Evolutionary conservation across 805 yeast genomes (phyloP).

Genomic region (Candida yuanshanica): DNA sequence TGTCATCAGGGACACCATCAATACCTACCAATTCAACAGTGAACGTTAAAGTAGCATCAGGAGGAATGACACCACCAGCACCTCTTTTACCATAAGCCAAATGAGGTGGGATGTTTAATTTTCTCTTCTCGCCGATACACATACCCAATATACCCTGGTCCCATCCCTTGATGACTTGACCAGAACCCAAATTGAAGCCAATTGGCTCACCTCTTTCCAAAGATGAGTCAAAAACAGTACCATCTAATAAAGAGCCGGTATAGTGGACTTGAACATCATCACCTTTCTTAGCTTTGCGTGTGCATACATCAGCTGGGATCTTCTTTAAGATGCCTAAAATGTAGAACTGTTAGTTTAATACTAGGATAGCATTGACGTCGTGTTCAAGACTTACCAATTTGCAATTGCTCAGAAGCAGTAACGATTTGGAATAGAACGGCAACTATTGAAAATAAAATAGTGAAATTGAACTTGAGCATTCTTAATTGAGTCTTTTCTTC

Average conservation of each 20-base stretch:
- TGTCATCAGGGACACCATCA: conserved; percentile 26
- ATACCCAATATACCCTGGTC: conserved; percentile 69
- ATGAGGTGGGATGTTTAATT: conserved; percentile 69
- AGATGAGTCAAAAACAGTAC: conserved; percentile 73
- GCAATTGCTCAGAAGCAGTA: conserved; percentile 3
- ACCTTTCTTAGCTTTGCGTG: conserved; percentile 52
- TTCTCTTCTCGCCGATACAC: conserved; percentile 88
- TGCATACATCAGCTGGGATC: conserved; percentile 48
- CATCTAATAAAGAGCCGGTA: conserved; percentile 61
- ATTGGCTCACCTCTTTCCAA: conserved; percentile 60
- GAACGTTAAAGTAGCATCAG: conserved; percentile 67
- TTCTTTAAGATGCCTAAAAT: conserved; percentile 44
- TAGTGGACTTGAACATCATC: conserved; percentile 75
- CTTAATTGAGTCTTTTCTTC: neutral
- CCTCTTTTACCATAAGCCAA: conserved; percentile 76
- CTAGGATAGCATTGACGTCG: too few relatives aligned
- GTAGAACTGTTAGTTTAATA: too few relatives aligned
- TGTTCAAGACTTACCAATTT: conserved; percentile 3
- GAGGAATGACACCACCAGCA: conserved; percentile 74
- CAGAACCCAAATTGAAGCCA: conserved; percentile 65
- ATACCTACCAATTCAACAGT: conserved; percentile 60
- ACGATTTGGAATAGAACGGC: neutral
- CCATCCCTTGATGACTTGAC: conserved; percentile 87
- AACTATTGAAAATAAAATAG: neutral
- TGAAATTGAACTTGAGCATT: conserved; percentile 5